Base-by-base conservation (phyloP, 208 protist genomes). In the Trypanosoma caninum region DNA sequence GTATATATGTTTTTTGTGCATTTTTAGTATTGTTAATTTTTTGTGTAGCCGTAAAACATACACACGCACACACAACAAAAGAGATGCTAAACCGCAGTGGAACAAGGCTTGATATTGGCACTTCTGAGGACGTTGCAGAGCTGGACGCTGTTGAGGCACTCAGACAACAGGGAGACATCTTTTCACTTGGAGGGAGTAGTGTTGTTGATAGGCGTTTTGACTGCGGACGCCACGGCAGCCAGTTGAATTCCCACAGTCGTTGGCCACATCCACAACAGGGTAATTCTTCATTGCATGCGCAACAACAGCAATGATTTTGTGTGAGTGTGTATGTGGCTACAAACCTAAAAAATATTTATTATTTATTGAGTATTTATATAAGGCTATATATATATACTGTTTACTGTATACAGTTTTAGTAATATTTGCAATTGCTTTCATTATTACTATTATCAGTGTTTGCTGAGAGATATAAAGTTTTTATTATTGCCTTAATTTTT, bases 71-170 rank as follows among this genome's bases (percentile, higher is more conserved):
- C 16, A 30, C 3, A 30, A 6, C 8, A 30, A 38, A 16, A 25
- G 38, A 35, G 13, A 88, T 93, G 82, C 42, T 93, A 16, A 84
- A 78, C 59, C 67, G 86, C 22, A 76, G 82, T 52, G 82, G 82
- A 37, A 93, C 86, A 11, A 77, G 86, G 3, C 66, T 93, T 11
- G 79, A 89, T 30, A 78, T 93, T 55, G 86, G 86, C 48, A 90
- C 86, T 13, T 71, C 80, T 3, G 82, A 93, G 18, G 86, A 93
- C 37, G 69, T 93, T n/a, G 76, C 69, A 3, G 82, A 93, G 75
- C 66, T 93, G 14, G 78, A 93, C 44, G 60, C 69, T 0, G 76
- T 60, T 13, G 80, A 91, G 56, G 60, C 69, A 8, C 44, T 66
- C 10, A 46, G 69, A 10, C 47, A 22, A 47, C 66, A 59, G 35